Evolutionary conservation across 1,284 basidiomycete species (phyloP), one percentile per base, ranked within the genome.

Genomic region (Sporisorium scitamineum): DNA sequence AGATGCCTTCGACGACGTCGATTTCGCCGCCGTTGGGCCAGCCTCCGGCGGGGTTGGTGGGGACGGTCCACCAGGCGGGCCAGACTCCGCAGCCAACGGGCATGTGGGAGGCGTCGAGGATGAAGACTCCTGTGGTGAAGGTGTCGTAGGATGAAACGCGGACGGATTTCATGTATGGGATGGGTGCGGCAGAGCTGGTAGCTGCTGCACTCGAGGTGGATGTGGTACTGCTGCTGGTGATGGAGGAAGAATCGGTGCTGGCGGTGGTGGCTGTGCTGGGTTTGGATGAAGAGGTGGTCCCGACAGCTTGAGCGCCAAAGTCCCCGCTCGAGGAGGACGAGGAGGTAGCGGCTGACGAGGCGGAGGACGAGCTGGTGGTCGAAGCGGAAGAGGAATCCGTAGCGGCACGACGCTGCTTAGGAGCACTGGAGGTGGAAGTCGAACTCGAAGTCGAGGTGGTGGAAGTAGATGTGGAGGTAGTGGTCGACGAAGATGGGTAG

Each of bases 11-110:
- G 26, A 82, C 67, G 20, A 82, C 58, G 64, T 82, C 81, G 45
- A 82, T 77, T 52, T 82, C 81, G 5, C 81, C 81, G 13, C 80
- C 78, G 42, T 70, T 64, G 13, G 81, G 81, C 81, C 81, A 82
- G 3, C 69, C 69, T 2, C 74, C 74, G 16, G 61, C 37, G 5
- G 67, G 59, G 41, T 76, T 69, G 44, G 65, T 63, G 7, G 68
- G 68, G 1, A 68, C 54, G 11, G 79, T 77, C 83, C 83, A 84
- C 52, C 82, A 78, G 2, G 83, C 78, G 1, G 83, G 83, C 83
- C 82, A 84, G 20, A 57, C 53, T 62, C 71, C 78, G 47, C 80
- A 82, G 0, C 80, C 80, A 0, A 70, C 69, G 0, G 79, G 79
- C 67, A 79, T 72, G 67, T 76, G 73, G 1, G 60, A 42, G 9